Evolutionary conservation across 2,329 filamentous ascomycete species (phyloP).

Genomic region (Chrysoporthe puriensis): DNA sequence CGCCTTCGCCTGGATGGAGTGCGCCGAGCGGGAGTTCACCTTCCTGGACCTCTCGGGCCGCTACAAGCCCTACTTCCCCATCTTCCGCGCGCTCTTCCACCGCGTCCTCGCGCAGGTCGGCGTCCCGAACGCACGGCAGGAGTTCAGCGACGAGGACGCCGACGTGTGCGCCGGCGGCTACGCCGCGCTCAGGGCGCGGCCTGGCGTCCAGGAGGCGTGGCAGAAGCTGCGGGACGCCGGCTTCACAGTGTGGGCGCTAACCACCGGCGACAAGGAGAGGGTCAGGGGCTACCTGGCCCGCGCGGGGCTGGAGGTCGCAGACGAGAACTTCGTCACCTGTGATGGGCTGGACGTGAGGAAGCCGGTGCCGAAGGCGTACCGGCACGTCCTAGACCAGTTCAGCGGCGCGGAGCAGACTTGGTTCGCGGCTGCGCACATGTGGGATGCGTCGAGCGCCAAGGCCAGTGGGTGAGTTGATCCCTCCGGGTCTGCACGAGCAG

Average conservation of each 20-base stretch:
- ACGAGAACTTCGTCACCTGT: constrained; percentile 55
- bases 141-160: constrained; percentile 48
- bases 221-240: constrained; percentile 46
- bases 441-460: constrained; percentile 59
- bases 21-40: constrained; percentile 53
- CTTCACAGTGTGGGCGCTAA: constrained; percentile 59
- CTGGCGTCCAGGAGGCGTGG: constrained; percentile 47
- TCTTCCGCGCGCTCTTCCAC: constrained; percentile 52
- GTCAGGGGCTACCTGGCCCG: constrained; percentile 57
- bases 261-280: constrained; percentile 52
- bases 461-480: constrained; percentile 42
- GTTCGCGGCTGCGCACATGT: constrained; percentile 64
- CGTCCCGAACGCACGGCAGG: constrained; percentile 44
- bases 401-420: constrained; percentile 45
- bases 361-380: constrained; percentile 52
- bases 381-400: constrained; percentile 47
- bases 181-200: constrained; percentile 40
- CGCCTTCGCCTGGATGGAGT: constrained; percentile 51
- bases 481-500: too few species aligned
- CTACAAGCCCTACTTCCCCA: constrained; percentile 47
- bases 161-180: constrained; percentile 45
- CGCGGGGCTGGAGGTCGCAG: constrained; percentile 52
- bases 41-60: constrained; percentile 49
- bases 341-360: constrained; percentile 53
- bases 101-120: constrained; percentile 50